Percentiles rank a stretch among this genome's conserved stretches.
These are phyloP conservation scores for Solanum bukasovii DNA, from an alignment of 257 asterid genomes.

Conservation along the genomic window DNA sequence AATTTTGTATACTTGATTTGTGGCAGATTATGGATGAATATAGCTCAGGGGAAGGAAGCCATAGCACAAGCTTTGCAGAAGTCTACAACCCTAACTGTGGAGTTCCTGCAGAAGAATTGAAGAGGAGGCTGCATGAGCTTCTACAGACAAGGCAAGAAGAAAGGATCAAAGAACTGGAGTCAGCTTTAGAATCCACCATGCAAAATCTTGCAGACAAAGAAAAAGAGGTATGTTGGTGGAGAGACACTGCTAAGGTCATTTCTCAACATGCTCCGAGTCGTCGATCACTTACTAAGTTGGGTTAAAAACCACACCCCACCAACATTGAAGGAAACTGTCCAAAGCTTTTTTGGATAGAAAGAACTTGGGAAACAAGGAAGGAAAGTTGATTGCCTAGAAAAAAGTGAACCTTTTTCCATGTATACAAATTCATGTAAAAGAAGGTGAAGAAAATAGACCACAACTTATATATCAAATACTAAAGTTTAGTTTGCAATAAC, in stretches of 20 bases:
- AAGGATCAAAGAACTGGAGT: conserved; percentile 52
- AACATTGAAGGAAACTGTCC: background rate
- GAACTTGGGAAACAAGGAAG: background rate
- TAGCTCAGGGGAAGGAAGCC: conserved; percentile 26
- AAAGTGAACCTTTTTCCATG: background rate
- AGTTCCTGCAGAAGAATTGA: conserved; percentile 50
- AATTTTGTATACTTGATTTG: background rate
- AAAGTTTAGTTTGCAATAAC: background rate
- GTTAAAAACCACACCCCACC: background rate
- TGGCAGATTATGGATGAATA: conserved; percentile 35
- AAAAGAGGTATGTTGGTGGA: conserved; percentile 57
- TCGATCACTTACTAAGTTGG: conserved; percentile 4
- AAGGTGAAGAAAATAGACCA: background rate
- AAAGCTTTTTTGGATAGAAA: background rate
- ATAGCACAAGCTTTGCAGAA: conserved; percentile 15
- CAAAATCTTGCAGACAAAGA: conserved; percentile 37
- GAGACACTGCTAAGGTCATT: conserved; percentile 39
- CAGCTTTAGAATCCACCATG: conserved; percentile 38
- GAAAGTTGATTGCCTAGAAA: background rate
- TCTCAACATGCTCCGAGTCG: conserved; percentile 27
- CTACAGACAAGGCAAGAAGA: conserved; percentile 47
- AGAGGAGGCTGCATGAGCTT: conserved; percentile 46
- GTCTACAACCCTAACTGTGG: conserved; percentile 16
- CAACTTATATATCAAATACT: background rate
- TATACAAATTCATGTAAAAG: background rate